Conservation (phyloP, 805 yeast genomes). For the Teunomyces stri region DNA sequence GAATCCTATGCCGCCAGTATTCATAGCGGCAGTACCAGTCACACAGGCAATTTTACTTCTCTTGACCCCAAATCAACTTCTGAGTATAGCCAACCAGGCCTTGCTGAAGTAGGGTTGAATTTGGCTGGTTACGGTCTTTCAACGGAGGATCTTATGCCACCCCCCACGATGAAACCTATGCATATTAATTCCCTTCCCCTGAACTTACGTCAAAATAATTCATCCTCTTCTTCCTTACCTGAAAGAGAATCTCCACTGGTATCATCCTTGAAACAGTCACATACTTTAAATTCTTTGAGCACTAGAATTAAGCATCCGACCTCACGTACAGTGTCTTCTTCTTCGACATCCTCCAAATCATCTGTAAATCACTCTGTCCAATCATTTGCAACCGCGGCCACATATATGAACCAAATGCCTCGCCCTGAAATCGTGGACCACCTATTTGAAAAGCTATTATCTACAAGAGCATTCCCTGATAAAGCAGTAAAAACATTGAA, state of each 20-base stretch:
- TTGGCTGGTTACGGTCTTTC: conserved; percentile 30
- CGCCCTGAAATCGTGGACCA: conserved; percentile 33
- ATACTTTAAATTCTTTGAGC: background rate
- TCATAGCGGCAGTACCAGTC: background rate
- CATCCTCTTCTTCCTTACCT: conserved; percentile 3
- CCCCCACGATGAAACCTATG: conserved; percentile 13
- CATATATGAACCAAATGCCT: conserved; percentile 35
- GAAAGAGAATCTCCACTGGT: background rate
- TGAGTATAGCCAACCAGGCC: conserved; percentile 6
- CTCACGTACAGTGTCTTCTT: conserved; percentile 5
- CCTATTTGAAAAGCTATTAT: conserved; percentile 38
- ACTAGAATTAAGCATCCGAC: background rate
- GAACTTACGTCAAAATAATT: conserved; percentile 1
- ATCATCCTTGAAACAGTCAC: background rate
- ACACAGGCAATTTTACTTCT: conserved; percentile 10
- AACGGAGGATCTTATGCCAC: conserved; percentile 23
- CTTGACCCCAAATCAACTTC: conserved; percentile 13
- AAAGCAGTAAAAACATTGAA: conserved; percentile 30
- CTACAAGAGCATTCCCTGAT: conserved; percentile 37
- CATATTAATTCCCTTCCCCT: background rate
- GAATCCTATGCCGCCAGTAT: background rate
- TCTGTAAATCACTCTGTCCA: conserved; percentile 22
- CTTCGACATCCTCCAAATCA: background rate
- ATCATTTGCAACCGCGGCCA: conserved; percentile 32
- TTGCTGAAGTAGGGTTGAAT: conserved; percentile 24